These are phyloP conservation scores for Cordyceps cateniannulata DNA, from an alignment of 2,329 filamentous ascomycete species.

Conservation along the genomic window DNA sequence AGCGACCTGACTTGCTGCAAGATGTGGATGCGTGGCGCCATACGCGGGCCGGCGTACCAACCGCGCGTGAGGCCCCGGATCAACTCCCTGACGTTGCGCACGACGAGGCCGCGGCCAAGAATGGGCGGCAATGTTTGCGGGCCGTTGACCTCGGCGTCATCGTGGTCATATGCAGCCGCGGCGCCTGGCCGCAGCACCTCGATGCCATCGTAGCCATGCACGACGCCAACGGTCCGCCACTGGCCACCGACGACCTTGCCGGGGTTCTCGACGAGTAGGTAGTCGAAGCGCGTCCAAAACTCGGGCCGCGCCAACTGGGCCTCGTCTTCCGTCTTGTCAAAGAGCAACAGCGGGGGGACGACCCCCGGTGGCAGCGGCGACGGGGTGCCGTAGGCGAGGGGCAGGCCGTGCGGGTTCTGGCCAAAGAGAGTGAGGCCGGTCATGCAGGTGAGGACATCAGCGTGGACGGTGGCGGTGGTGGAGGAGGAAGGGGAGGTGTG, in stretches of 20 bases:
- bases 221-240: constrained; percentile 51
- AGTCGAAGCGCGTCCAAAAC: constrained; percentile 62
- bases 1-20: constrained; percentile 27
- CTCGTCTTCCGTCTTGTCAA: constrained; percentile 59
- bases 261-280: constrained; percentile 51
- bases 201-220: constrained; percentile 53
- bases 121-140: constrained; percentile 22
- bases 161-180: not conserved
- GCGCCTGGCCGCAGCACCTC: constrained; percentile 47
- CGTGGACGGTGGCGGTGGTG: constrained; percentile 43
- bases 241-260: constrained; percentile 37
- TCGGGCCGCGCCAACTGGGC: constrained; percentile 34
- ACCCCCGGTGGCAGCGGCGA: constrained; percentile 14
- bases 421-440: constrained; percentile 63
- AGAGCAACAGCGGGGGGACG: constrained; percentile 23
- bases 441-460: constrained; percentile 64
- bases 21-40: constrained; percentile 49
- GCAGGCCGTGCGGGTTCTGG: constrained; percentile 36
- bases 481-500: constrained; percentile 17
- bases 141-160: constrained; percentile 8
- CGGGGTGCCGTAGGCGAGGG: constrained; percentile 25
- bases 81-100: constrained; percentile 32
- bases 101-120: constrained; percentile 38
- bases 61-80: constrained; percentile 47
- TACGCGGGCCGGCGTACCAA: constrained; percentile 59